Conservation (phyloP, 2,329 filamentous ascomycete species). For the Tympanopsis confertula region DNA sequence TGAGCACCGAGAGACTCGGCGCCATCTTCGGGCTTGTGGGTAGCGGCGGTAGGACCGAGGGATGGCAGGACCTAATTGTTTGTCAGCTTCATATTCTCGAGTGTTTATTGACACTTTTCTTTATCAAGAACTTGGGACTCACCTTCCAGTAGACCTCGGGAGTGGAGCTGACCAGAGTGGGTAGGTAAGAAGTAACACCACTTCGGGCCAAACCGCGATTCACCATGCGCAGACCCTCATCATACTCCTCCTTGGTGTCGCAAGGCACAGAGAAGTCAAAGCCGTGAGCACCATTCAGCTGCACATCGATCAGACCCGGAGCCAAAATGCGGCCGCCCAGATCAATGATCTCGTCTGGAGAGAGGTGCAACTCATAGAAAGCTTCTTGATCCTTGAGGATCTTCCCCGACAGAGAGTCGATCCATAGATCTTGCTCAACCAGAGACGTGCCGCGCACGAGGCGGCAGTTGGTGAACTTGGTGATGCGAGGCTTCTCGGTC, state of each 20-base stretch:
- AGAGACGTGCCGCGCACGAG: conserved; percentile 58
- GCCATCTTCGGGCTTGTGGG: conserved; percentile 52
- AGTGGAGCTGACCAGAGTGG: conserved; percentile 71
- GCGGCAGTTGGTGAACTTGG: conserved; percentile 82
- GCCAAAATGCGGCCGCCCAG: conserved; percentile 73
- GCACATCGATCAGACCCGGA: conserved; percentile 79
- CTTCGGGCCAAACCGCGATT: conserved; percentile 64
- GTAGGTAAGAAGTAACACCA: conserved; percentile 79
- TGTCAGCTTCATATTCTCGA: conserved; percentile 3
- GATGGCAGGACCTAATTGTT: conserved; percentile 52
- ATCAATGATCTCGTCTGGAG: conserved; percentile 67
- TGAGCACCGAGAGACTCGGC: conserved; percentile 83
- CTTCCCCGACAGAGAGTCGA: conserved; percentile 70
- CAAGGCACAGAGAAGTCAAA: conserved; percentile 81
- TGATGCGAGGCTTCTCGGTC: conserved; percentile 43
- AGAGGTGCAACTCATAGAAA: conserved; percentile 56
- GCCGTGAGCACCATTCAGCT: conserved; percentile 84
- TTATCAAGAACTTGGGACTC: conserved; percentile 3
- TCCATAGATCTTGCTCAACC: conserved; percentile 74
- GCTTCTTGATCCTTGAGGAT: conserved; percentile 60
- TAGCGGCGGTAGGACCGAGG: conserved; percentile 58
- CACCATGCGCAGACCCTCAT: conserved; percentile 58
- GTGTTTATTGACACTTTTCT: background rate
- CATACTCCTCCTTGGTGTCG: conserved; percentile 57
- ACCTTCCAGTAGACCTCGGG: conserved; percentile 74